Conservation (phyloP, 169 alveolate species). For the Nephromyces sp. region DNA sequence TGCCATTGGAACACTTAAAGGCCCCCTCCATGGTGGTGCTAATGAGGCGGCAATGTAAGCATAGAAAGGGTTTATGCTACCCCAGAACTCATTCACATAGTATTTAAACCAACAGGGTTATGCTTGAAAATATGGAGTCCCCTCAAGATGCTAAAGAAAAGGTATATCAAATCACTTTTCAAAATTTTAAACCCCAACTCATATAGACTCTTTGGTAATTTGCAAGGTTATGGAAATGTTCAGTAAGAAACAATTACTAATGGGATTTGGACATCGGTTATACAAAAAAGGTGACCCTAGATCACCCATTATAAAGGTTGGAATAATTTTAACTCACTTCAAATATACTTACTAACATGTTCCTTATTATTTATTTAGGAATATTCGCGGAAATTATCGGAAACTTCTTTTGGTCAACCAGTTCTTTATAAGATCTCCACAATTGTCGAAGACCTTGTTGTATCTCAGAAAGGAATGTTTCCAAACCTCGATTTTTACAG, state of each 20-base stretch:
- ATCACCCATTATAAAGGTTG: slow-evolving; percentile 44
- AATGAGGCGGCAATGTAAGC: slow-evolving; percentile 71
- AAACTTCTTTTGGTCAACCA: slow-evolving; percentile 32
- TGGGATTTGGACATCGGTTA: slow-evolving; percentile 74
- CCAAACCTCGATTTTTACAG: slow-evolving; percentile 69
- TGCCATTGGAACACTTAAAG: slow-evolving; percentile 63
- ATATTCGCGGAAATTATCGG: slow-evolving; percentile 34
- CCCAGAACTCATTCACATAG: no score
- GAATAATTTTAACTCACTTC: slow-evolving; percentile 11
- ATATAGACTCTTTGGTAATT: neutral
- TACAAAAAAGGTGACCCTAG: slow-evolving; percentile 74
- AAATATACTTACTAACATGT: neutral
- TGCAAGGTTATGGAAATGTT: slow-evolving; percentile 28
- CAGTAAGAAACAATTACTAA: slow-evolving; percentile 41
- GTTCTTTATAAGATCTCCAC: slow-evolving; percentile 38
- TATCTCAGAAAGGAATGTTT: slow-evolving; percentile 51
- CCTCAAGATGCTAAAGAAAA: neutral
- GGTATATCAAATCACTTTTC: no score
- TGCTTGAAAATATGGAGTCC: neutral
- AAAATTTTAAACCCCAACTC: no score
- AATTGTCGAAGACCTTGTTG: slow-evolving; percentile 46
- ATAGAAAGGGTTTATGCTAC: neutral
- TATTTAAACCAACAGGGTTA: no score
- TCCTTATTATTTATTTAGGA: slow-evolving; percentile 15
- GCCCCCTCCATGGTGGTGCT: slow-evolving; percentile 76